phyloP scores from a whole-genome alignment of 805 yeast species.

The Brettanomyces custersianus region DNA sequence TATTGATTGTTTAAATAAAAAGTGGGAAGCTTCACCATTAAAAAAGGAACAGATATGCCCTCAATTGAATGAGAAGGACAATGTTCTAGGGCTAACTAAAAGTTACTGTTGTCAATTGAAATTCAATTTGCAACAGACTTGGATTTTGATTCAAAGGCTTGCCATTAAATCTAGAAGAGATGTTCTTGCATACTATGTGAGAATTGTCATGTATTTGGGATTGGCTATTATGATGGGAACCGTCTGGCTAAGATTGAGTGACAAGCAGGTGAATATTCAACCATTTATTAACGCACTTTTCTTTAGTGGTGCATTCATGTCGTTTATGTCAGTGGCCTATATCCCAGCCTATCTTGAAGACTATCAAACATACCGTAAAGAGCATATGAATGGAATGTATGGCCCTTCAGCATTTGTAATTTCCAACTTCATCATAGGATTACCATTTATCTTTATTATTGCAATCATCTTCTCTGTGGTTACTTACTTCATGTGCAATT shows the following conservation, averaged over 20 bases:
- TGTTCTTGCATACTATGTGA: constrained; percentile 28
- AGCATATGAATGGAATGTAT: constrained; percentile 28
- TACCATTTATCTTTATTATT: constrained; percentile 28
- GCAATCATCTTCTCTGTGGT: constrained; percentile 25
- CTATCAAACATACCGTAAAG: constrained; percentile 22
- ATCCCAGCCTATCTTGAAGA: constrained; percentile 32
- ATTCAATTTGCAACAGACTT: constrained; percentile 1
- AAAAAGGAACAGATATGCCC: background rate
- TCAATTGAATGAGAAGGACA: background rate
- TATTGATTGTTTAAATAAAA: background rate
- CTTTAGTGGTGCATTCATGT: constrained; percentile 36
- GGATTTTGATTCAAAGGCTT: constrained; percentile 19
- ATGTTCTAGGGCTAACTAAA: background rate
- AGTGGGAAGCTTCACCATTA: background rate
- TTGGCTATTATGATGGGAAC: constrained; percentile 35
- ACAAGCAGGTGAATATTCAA: constrained; percentile 19
- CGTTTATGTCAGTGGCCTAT: constrained; percentile 35
- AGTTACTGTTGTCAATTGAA: background rate
- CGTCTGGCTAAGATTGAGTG: constrained; percentile 25
- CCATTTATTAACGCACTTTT: constrained; percentile 27
- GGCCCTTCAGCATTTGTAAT: constrained; percentile 28
- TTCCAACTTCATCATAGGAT: constrained; percentile 28
- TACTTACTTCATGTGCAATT: constrained; percentile 28
- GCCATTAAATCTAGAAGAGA: constrained; percentile 28
- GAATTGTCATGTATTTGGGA: constrained; percentile 30